These are phyloP conservation scores for Colletotrichum sp. DNA, from an alignment of 2,329 filamentous ascomycete species.

Conservation along the genomic window DNA sequence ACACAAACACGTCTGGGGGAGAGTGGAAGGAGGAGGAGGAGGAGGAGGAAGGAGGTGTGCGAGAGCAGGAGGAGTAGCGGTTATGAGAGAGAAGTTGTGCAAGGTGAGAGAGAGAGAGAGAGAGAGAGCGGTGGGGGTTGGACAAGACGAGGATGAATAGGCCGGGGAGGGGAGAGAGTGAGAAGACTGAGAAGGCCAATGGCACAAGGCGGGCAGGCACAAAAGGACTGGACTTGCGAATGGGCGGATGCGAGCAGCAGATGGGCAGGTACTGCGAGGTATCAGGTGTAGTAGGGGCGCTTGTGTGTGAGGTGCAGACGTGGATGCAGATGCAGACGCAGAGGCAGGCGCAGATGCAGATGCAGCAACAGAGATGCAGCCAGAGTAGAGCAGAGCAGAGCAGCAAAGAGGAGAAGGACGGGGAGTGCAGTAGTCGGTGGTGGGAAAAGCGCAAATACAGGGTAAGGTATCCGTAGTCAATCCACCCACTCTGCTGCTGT, in stretches of 20 bases:
- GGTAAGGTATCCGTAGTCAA: not conserved
- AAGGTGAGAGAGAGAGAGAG: not conserved
- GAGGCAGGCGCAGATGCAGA: not conserved
- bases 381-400: not conserved
- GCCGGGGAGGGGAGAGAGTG: not conserved
- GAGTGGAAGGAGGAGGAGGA: not conserved
- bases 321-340: not conserved
- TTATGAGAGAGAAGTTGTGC: constrained; percentile 7
- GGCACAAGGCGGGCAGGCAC: not conserved
- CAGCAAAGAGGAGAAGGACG: not conserved
- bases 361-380: constrained; percentile 5
- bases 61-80: not conserved
- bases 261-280: not conserved
- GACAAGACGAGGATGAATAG: not conserved
- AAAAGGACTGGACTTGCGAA: not conserved
- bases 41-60: not conserved
- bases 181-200: not conserved
- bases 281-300: not conserved
- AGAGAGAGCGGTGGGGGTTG: not conserved
- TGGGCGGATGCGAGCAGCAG: not conserved
- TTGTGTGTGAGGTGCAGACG: not conserved
- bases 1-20: not conserved
- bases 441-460: not conserved
- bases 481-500: not conserved
- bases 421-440: not conserved